Conservation (phyloP, 2,329 filamentous ascomycete species). For the Volutella citrinella region DNA sequence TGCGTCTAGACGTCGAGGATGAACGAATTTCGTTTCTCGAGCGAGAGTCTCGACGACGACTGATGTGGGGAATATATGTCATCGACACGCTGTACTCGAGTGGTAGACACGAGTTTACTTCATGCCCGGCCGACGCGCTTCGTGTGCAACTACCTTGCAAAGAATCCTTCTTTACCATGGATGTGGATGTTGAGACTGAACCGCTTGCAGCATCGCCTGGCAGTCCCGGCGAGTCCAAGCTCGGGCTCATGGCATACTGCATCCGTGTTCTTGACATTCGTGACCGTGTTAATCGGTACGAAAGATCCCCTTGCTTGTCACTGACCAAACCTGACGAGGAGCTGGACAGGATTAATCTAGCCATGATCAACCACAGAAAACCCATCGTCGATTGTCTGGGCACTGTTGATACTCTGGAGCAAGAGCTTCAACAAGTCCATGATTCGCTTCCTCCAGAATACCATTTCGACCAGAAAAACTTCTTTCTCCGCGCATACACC, state of each 20-base stretch:
- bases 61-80: constrained; percentile 22
- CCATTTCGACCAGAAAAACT: constrained; percentile 12
- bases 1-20: constrained; percentile 20
- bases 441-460: constrained; percentile 11
- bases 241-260: constrained; percentile 10
- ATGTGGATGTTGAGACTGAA: constrained; percentile 2
- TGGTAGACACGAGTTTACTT: constrained; percentile 11
- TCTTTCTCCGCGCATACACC: constrained; percentile 19
- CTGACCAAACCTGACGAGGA: too few species aligned
- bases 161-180: constrained; percentile 10
- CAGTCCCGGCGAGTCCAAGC: background rate
- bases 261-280: constrained; percentile 9
- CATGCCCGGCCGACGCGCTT: constrained; percentile 5
- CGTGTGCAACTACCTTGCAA: constrained; percentile 6
- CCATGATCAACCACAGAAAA: constrained; percentile 17
- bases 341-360: constrained; percentile 16
- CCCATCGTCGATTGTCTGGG: constrained; percentile 8
- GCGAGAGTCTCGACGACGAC: constrained; percentile 14
- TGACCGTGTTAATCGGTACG: constrained; percentile 10
- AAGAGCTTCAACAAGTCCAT: constrained; percentile 8
- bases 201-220: background rate
- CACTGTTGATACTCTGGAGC: constrained; percentile 10
- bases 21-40: constrained; percentile 10
- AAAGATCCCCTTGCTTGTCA: too few species aligned
- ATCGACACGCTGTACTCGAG: constrained; percentile 13